Evolutionary conservation across 2,329 filamentous ascomycete genomes (phyloP), one percentile per base, ranked within the genome.

Genomic region (Fusarium foetens): DNA sequence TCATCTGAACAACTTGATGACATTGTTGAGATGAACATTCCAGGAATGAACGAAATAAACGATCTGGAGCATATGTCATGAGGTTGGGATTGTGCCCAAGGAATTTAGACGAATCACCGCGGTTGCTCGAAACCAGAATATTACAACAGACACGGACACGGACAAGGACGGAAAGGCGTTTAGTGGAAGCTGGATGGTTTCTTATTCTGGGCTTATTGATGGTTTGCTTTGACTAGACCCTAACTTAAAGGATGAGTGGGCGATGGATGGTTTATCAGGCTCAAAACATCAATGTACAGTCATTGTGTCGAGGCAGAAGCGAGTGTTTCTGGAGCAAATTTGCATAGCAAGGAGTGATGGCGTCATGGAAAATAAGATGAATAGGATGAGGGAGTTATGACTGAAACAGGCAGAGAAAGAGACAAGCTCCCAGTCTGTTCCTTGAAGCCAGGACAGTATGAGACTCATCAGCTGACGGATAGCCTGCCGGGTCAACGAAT

Each of bases 1-100:
- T 89, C 88, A 52, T 90, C 88, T 11, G 88, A 89, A 36, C 84
- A 84, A 63, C 82, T 87, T 77, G 87, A 88, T 63, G 84, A 84
- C 69, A 78, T 87, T 58, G 82, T 83, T 43, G 86, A 86, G 58
- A 79, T 85, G 62, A 81, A 81, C 73, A 82, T 84, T 72, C 83
- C 84, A 70, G 78, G 81, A 48, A 79, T 81, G 54, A 80, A 78
- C 57, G 83, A 87, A 58, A 70, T 83, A 60, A 81, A 83, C 70
- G 82, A 83, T 61, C 72, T 68, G 63, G 75, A 80, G 58, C 61
- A 79, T 53, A 65, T 76, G 45, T 78, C 49, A 59, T 54, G 45
- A 42, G 43, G 36, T 57, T 43, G 63, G 54, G 33, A 45, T 42
- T 46, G 27, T 35, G 35, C 45, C 36, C 41, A 36, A 16, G 31